A percentile compares a stretch with the other conserved stretches of the same genome.
These are phyloP conservation scores for Xylaria sp. DNA, from an alignment of 2,329 filamentous ascomycete species.

Conservation along the genomic window DNA sequence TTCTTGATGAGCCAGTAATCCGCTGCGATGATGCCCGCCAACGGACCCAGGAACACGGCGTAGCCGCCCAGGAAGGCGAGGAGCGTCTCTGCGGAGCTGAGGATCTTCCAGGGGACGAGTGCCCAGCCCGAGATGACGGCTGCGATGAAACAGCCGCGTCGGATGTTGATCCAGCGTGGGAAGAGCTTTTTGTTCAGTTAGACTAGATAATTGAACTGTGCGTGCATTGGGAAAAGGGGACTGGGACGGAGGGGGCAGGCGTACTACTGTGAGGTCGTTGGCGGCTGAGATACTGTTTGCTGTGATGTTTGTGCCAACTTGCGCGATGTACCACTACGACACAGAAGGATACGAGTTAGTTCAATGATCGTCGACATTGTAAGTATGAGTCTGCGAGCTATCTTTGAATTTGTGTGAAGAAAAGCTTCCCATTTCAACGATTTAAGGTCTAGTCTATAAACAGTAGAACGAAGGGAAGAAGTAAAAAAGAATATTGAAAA, in stretches of 20 bases:
- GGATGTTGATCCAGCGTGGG: conserved; percentile 66
- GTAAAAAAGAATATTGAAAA: too few relatives aligned
- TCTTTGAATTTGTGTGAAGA: not conserved
- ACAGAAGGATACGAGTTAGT: not conserved
- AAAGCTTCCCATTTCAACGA: not conserved
- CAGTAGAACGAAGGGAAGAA: too few relatives aligned
- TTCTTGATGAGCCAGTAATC: conserved; percentile 70
- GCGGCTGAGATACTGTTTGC: conserved; percentile 66
- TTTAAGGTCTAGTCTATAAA: not conserved
- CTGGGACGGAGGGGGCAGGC: not conserved
- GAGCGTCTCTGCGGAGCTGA: conserved; percentile 67
- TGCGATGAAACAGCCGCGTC: conserved; percentile 65
- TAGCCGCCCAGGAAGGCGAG: conserved; percentile 72
- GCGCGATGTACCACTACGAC: conserved; percentile 62
- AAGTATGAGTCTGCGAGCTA: not conserved
- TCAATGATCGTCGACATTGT: not conserved
- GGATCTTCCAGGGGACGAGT: conserved; percentile 74
- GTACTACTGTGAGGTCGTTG: conserved; percentile 64
- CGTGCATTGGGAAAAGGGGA: too few relatives aligned
- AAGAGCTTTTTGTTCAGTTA: conserved; percentile 51
- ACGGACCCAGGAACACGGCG: conserved; percentile 71
- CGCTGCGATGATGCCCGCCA: conserved; percentile 68
- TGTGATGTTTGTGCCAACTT: conserved; percentile 67
- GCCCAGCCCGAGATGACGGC: conserved; percentile 66
- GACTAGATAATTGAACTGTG: not conserved